These are phyloP conservation scores for Phyllostachys edulis DNA, from an alignment of 176 grass and related monocot species.

Conservation along the genomic window DNA sequence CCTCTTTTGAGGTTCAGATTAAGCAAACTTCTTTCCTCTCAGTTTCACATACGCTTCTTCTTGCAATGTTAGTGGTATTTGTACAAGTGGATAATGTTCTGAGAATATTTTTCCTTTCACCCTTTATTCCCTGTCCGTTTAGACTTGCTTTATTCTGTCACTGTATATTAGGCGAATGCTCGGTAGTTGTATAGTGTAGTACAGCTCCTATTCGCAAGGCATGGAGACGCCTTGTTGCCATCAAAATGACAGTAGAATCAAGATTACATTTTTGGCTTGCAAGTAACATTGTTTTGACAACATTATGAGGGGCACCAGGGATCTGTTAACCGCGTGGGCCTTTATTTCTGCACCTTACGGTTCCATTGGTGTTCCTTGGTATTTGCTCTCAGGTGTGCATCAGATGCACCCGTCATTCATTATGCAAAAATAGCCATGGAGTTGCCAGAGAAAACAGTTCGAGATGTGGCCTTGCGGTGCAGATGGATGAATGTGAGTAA, in stretches of 20 bases:
- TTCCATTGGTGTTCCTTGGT: conserved; percentile 4
- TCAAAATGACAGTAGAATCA: conserved; percentile 12
- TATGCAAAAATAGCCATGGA: conserved; percentile 93
- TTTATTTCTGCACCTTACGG: not conserved
- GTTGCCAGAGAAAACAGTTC: conserved; percentile 82
- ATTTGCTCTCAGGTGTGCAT: conserved; percentile 70
- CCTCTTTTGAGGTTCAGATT: conserved; percentile 2
- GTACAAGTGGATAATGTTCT: conserved; percentile 12
- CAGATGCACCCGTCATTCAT: conserved; percentile 56
- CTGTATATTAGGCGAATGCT: not conserved
- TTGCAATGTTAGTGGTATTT: not conserved
- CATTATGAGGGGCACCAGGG: not conserved
- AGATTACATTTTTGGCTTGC: not conserved
- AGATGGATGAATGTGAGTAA: conserved; percentile 89
- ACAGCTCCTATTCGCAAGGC: not conserved
- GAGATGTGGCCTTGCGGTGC: conserved; percentile 90
- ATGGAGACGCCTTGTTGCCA: not conserved
- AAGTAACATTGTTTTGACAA: conserved; percentile 2
- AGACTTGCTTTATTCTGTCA: conserved; percentile 22
- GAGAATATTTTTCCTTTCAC: not conserved
- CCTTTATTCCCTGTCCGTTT: not conserved
- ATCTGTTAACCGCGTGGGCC: not conserved
- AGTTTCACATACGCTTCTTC: conserved; percentile 6
- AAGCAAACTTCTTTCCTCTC: not conserved
- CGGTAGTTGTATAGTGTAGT: not conserved